A percentile compares a stretch with the other conserved stretches of the same genome.
These are phyloP conservation scores for Solanum sejunctum DNA, from an alignment of 257 asterid species.

Conservation along the genomic window DNA sequence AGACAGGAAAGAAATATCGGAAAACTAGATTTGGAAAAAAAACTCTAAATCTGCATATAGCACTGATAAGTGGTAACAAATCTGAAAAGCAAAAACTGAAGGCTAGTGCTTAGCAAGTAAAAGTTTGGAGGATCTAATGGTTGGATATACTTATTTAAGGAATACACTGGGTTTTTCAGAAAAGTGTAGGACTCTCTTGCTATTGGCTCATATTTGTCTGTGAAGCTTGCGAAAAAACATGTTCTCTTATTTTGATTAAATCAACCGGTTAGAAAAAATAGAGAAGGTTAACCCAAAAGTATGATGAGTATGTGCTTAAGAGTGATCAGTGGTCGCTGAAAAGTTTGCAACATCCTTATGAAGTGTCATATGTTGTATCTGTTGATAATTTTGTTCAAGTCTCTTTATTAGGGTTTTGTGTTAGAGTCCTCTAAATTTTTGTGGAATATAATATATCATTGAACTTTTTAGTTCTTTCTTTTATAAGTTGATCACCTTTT, in stretches of 20 bases:
- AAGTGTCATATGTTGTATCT: not conserved
- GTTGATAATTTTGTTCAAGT: not conserved
- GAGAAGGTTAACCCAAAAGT: not conserved
- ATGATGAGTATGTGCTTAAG: not conserved
- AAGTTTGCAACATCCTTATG: not conserved
- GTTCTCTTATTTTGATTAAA: not conserved
- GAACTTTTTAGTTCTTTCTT: not conserved
- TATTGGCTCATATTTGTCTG: not conserved
- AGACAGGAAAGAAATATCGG: not conserved
- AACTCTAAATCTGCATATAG: not conserved
- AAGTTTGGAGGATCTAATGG: not conserved
- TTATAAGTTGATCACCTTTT: not conserved
- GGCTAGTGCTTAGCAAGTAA: not conserved
- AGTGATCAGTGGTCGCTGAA: not conserved
- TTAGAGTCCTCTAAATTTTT: not conserved
- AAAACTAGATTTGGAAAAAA: not conserved
- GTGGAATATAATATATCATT: not conserved
- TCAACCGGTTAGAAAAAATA: not conserved
- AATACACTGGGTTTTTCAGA: not conserved
- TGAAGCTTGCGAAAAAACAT: not conserved
- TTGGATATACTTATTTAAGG: not conserved
- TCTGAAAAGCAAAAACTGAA: no score
- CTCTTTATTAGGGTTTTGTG: not conserved
- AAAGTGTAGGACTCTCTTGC: not conserved
- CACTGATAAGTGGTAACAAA: no score